Evolutionary conservation across 2,329 filamentous ascomycete species (phyloP).

Genomic region (Apiospora rasikravindrae): DNA sequence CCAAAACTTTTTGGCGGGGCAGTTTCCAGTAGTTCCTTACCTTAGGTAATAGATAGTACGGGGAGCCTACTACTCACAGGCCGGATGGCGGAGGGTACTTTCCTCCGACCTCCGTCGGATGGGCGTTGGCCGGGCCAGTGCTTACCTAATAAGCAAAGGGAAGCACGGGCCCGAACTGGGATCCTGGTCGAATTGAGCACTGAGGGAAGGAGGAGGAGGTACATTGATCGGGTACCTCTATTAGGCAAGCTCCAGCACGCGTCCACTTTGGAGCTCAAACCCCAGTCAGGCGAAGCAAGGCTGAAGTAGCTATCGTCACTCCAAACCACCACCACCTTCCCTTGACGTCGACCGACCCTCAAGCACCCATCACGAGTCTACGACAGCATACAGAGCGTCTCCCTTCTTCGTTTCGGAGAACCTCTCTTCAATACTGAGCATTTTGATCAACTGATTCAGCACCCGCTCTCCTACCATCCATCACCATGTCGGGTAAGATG

Average conservation of each 20-base stretch:
- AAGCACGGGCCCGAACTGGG: neutral
- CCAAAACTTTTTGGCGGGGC: conserved; percentile 15
- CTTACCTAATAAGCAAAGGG: neutral
- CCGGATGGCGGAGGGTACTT: neutral
- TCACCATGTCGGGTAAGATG: conserved; percentile 23
- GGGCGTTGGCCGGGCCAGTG: neutral
- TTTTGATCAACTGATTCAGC: conserved; percentile 35
- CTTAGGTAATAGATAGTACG: neutral
- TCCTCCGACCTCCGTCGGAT: conserved; percentile 1
- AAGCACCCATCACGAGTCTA: conserved; percentile 4
- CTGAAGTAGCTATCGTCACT: conserved; percentile 17
- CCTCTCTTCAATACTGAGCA: conserved; percentile 58
- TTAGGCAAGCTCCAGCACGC: conserved; percentile 16
- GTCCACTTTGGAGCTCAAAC: conserved; percentile 15
- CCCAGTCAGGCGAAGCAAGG: conserved; percentile 6
- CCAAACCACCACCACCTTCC: conserved; percentile 11
- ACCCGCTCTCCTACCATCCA: conserved; percentile 12
- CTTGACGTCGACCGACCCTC: conserved; percentile 6
- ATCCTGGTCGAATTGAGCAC: too few species aligned
- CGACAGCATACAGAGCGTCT: neutral
- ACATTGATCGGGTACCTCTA: neutral
- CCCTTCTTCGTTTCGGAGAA: neutral
- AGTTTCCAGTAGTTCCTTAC: neutral
- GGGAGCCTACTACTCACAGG: neutral
- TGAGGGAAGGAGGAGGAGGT: neutral